Conservation (phyloP, 2,329 filamentous ascomycete species). For the Tolypocladium ovalisporum region DNA sequence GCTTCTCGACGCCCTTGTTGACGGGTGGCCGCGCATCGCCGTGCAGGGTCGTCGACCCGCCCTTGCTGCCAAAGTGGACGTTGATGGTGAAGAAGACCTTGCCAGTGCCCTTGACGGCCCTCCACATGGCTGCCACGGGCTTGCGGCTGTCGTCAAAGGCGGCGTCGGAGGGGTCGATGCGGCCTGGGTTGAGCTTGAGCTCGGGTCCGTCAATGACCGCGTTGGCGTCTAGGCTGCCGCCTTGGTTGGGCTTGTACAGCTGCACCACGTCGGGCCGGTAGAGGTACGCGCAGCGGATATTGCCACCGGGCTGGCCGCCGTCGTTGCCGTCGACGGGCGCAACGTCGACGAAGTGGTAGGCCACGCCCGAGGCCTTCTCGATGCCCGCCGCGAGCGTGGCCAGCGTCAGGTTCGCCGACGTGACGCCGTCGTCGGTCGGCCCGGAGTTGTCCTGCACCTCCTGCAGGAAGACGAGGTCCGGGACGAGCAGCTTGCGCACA, state of each 20-base stretch:
- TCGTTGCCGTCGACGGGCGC: conserved; percentile 48
- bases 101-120: conserved; percentile 38
- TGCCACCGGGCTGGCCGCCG: conserved; percentile 57
- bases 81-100: conserved; percentile 59
- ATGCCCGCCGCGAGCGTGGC: conserved; percentile 43
- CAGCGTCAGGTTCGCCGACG: conserved; percentile 47
- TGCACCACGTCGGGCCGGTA: conserved; percentile 51
- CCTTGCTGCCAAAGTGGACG: conserved; percentile 58
- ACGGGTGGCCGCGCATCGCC: conserved; percentile 56
- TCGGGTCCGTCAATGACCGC: conserved; percentile 40
- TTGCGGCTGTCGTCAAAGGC: conserved; percentile 55
- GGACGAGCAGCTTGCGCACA: conserved; percentile 49
- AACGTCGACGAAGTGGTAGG: conserved; percentile 51
- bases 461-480: conserved; percentile 58
- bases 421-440: conserved; percentile 45
- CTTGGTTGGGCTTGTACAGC: conserved; percentile 48
- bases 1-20: conserved; percentile 50
- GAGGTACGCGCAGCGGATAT: conserved; percentile 61
- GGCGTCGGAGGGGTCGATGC: conserved; percentile 49
- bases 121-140: conserved; percentile 57
- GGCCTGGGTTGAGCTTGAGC: conserved; percentile 59
- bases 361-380: conserved; percentile 31
- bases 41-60: conserved; percentile 51
- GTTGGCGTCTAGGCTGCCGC: conserved; percentile 41
- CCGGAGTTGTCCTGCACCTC: conserved; percentile 61